phyloP scores from a whole-genome alignment of 192 early-diverging fungal genomes.

The Backusella westeae region DNA sequence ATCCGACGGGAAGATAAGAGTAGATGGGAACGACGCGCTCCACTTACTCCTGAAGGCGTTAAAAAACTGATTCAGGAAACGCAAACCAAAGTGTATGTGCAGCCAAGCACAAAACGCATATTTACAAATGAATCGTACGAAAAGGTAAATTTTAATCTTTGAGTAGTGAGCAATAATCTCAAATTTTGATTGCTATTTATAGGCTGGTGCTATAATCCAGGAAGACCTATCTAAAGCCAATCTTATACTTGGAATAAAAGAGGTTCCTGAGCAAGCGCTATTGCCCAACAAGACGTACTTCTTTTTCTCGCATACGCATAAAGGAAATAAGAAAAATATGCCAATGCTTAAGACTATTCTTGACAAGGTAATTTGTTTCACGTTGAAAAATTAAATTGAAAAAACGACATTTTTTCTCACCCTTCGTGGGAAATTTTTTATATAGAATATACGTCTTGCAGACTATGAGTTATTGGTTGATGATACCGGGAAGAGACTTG shows the following conservation, averaged over 20 bases:
- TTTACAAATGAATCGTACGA: constrained; percentile 82
- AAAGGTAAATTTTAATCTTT: constrained; percentile 43
- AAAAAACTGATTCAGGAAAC: constrained; percentile 81
- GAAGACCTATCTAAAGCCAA: constrained; percentile 90
- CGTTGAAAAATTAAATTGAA: not conserved
- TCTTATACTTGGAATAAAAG: constrained; percentile 95
- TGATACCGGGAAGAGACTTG: constrained; percentile 69
- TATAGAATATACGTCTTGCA: constrained; percentile 80
- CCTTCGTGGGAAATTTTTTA: not conserved
- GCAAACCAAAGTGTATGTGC: constrained; percentile 81
- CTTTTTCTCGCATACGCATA: constrained; percentile 97
- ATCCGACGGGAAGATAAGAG: constrained; percentile 96
- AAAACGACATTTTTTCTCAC: constrained; percentile 1
- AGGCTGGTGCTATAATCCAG: constrained; percentile 80
- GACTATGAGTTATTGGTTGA: constrained; percentile 96
- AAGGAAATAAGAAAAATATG: constrained; percentile 96
- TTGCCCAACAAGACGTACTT: constrained; percentile 89
- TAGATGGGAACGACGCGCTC: constrained; percentile 93
- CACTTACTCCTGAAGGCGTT: constrained; percentile 86
- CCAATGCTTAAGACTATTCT: constrained; percentile 82
- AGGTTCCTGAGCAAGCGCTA: constrained; percentile 82
- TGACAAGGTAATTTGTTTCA: constrained; percentile 66
- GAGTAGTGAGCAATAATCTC: not conserved
- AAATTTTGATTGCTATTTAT: not conserved
- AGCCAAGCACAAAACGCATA: constrained; percentile 92